These are phyloP conservation scores for Notholithocarpus densiflorus DNA, from an alignment of 306 rosid genomes.

Conservation along the genomic window DNA sequence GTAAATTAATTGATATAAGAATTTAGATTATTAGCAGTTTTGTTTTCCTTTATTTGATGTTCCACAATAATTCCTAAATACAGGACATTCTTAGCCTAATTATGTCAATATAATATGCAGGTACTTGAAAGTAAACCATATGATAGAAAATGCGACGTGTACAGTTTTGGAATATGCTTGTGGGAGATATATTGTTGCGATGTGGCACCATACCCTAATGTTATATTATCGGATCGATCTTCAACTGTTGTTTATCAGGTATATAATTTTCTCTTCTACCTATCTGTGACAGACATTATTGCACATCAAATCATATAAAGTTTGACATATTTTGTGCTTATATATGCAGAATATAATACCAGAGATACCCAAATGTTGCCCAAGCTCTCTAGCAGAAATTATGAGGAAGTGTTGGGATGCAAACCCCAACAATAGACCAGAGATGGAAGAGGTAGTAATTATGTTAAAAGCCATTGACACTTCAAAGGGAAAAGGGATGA, in stretches of 20 bases:
- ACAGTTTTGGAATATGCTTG: conserved; percentile 15
- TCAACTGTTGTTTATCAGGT: not conserved
- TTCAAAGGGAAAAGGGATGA: not conserved
- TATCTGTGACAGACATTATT: not conserved
- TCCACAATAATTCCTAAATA: not conserved
- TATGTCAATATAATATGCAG: not conserved
- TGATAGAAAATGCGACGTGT: conserved; percentile 3
- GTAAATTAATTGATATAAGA: not conserved
- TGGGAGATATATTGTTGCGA: conserved; percentile 18
- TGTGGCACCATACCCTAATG: not conserved
- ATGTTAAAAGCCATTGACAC: conserved; percentile 2
- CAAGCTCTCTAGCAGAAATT: conserved; percentile 4
- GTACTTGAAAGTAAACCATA: conserved; percentile 8
- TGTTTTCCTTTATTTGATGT: not conserved
- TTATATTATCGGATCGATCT: not conserved
- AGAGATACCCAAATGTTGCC: conserved; percentile 11
- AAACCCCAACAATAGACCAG: conserved; percentile 17
- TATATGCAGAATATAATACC: not conserved
- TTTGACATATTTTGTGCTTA: not conserved
- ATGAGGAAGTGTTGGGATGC: conserved; percentile 16
- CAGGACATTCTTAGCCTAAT: too few relatives aligned
- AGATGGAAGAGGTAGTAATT: conserved; percentile 10
- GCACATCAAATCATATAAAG: not conserved
- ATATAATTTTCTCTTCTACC: not conserved
- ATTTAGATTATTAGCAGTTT: not conserved